Evolutionary conservation across 441 rosid genomes (phyloP).

Genomic region (Erysimum pusillum): DNA sequence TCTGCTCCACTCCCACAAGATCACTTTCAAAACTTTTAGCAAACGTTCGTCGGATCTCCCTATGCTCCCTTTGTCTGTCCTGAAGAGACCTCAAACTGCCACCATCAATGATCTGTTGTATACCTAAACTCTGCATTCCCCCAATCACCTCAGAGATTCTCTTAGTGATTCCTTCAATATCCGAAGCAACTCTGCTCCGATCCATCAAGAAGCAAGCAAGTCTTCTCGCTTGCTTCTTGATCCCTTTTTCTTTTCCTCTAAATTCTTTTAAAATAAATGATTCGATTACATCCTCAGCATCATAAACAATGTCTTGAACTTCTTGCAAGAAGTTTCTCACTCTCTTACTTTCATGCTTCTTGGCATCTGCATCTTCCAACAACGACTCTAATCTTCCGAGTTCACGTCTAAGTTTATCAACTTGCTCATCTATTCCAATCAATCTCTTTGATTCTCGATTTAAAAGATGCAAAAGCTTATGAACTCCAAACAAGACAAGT

Average conservation of each 20-base stretch:
- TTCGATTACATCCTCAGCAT: neutral
- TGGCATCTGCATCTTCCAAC: no score
- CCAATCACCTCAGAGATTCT: neutral
- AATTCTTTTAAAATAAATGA: neutral
- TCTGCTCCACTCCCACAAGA: conserved; percentile 42
- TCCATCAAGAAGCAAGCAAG: neutral
- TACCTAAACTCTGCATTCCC: neutral
- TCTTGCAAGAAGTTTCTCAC: no score
- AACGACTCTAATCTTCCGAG: neutral
- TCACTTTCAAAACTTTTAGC: conserved; percentile 30
- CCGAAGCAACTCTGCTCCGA: neutral
- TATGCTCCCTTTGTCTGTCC: neutral
- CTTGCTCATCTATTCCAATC: neutral
- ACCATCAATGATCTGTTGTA: neutral
- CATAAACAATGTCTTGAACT: no score
- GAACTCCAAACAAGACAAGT: neutral
- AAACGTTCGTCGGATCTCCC: neutral
- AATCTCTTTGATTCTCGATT: neutral
- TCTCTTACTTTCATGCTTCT: no score
- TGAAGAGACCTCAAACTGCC: neutral
- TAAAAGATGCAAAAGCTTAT: neutral
- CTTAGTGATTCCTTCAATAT: conserved; percentile 11
- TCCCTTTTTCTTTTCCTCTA: neutral
- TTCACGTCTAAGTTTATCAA: neutral
- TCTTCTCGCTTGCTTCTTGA: neutral